Conservation (phyloP, 2,329 filamentous ascomycete species). For the Microascus cirrosus region DNA sequence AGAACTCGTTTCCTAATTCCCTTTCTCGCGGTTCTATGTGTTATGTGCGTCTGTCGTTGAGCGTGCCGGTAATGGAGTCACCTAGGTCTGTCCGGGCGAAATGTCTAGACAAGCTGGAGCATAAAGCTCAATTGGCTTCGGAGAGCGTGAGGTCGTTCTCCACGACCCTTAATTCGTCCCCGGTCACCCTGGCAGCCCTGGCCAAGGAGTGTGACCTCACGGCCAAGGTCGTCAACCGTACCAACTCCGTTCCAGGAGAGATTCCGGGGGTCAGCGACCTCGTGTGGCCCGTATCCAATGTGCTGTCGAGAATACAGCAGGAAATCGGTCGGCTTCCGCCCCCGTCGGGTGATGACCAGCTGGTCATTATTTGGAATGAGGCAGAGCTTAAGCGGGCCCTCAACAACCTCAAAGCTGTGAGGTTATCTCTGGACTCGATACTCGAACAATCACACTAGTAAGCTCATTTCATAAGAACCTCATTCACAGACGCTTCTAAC, state of each 20-base stretch:
- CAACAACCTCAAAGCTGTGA: background rate
- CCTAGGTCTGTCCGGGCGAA: background rate
- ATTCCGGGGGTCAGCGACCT: constrained; percentile 34
- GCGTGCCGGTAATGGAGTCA: background rate
- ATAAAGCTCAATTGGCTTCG: background rate
- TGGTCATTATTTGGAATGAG: constrained; percentile 12
- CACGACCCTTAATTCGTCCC: constrained; percentile 10
- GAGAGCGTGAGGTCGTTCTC: background rate
- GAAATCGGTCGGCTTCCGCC: background rate
- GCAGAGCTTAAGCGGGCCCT: constrained; percentile 3
- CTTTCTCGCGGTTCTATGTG: background rate
- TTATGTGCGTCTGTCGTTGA: background rate
- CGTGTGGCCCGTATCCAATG: constrained; percentile 6
- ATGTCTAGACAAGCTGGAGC: background rate
- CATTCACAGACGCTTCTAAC: background rate
- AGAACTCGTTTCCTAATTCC: background rate
- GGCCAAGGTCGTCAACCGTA: constrained; percentile 6
- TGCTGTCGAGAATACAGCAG: constrained; percentile 5
- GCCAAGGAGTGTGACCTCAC: constrained; percentile 9
- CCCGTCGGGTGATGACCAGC: constrained; percentile 6
- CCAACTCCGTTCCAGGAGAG: constrained; percentile 15
- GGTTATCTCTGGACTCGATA: background rate
- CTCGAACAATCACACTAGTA: background rate
- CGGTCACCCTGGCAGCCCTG: constrained; percentile 10
- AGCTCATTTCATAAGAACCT: background rate